Percentiles rank a stretch among this genome's conserved stretches.
These are phyloP conservation scores for Ramularia collo-cygni DNA, from an alignment of 2,329 filamentous ascomycete genomes.

Conservation along the genomic window DNA sequence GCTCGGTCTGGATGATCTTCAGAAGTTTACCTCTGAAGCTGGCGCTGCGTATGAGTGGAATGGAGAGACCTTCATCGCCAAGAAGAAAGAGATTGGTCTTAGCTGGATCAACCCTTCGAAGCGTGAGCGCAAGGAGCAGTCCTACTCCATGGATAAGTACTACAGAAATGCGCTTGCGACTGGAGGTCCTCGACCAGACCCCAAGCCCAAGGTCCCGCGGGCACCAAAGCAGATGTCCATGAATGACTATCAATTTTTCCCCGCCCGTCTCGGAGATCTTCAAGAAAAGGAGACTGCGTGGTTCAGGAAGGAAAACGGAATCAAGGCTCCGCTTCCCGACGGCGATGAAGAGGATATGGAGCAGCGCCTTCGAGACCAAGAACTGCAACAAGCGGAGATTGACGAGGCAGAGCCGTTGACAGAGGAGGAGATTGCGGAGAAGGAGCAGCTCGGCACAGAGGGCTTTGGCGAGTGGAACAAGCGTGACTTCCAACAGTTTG, in stretches of 20 bases:
- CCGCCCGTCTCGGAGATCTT: conserved; percentile 71
- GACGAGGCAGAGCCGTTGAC: conserved; percentile 84
- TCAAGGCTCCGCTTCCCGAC: conserved; percentile 85
- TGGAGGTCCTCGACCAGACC: conserved; percentile 68
- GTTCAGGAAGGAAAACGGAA: conserved; percentile 92
- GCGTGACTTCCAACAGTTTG: conserved; percentile 95
- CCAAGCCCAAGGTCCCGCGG: conserved; percentile 91
- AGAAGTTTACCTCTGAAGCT: conserved; percentile 95
- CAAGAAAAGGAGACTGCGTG: conserved; percentile 95
- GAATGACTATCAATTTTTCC: conserved; percentile 98
- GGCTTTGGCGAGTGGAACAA: conserved; percentile 95
- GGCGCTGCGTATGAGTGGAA: conserved; percentile 88
- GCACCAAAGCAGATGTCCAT: conserved; percentile 87
- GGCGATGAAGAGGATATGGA: conserved; percentile 81
- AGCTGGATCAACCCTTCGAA: conserved; percentile 98
- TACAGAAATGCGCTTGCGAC: conserved; percentile 87
- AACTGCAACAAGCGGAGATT: conserved; percentile 83
- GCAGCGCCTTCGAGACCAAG: conserved; percentile 79
- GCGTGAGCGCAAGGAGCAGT: conserved; percentile 95
- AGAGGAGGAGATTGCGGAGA: conserved; percentile 82
- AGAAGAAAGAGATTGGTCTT: conserved; percentile 77
- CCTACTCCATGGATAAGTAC: conserved; percentile 98
- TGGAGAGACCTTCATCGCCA: conserved; percentile 85
- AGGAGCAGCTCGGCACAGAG: conserved; percentile 70
- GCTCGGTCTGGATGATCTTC: conserved; percentile 89